These are phyloP conservation scores for Monosporascus sp. DNA, from an alignment of 2,329 filamentous ascomycete genomes.

Conservation along the genomic window DNA sequence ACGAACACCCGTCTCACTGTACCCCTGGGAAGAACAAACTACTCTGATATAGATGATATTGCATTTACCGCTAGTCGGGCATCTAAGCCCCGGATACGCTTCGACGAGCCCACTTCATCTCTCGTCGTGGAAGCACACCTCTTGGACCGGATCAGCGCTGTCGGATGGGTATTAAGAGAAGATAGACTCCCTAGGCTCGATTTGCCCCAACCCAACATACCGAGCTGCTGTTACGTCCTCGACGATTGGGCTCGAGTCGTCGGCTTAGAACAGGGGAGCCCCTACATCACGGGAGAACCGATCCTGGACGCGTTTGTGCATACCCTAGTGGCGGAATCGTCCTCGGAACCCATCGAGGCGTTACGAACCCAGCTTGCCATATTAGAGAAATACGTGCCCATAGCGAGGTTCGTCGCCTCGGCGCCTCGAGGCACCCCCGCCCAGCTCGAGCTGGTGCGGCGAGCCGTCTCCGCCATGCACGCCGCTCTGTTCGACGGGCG, in stretches of 20 bases:
- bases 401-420: conserved; percentile 5
- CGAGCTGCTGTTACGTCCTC: conserved; percentile 12
- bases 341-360: conserved; percentile 5
- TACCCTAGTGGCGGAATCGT: conserved; percentile 8
- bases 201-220: conserved; percentile 9
- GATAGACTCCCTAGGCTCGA: conserved; percentile 8
- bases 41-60: conserved; percentile 13
- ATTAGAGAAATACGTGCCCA: conserved; percentile 9
- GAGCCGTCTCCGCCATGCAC: conserved; percentile 5
- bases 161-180: conserved; percentile 7
- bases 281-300: conserved; percentile 10
- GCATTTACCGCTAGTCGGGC: conserved; percentile 8
- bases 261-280: not conserved
- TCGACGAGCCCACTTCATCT: conserved; percentile 1
- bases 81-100: conserved; percentile 4
- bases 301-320: conserved; percentile 14
- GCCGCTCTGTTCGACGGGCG: conserved; percentile 7
- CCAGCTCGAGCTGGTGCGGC: conserved; percentile 9
- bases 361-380: conserved; percentile 10
- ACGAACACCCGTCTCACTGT: not conserved
- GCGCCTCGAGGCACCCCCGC: conserved; percentile 5
- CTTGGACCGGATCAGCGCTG: conserved; percentile 12
- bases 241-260: conserved; percentile 9
- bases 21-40: conserved; percentile 2
- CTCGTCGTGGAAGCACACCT: conserved; percentile 8